Evolutionary conservation across 495 filamentous ascomycete genomes (phyloP), one percentile per base, ranked within the genome.

Genomic region (Penicillium goetzii): DNA sequence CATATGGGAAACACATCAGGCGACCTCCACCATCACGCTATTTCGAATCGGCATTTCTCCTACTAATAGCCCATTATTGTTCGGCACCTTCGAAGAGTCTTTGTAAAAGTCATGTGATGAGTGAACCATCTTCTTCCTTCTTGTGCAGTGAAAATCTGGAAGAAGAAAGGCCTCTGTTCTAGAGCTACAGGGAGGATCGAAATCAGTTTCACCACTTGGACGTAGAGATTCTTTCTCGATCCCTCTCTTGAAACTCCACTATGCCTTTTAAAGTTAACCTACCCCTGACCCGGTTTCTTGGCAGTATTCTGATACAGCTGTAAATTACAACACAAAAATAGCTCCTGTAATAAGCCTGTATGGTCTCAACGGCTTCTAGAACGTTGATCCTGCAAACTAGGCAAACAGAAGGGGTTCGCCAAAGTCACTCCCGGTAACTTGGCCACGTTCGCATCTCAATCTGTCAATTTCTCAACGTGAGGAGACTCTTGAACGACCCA

Each of bases 331-430:
- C 19, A 2, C 38, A 34, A 57, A 56, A 49, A 49, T 62, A 56
- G 60, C 52, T 15, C 51, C 3, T 12, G 60, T 56, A 62, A 23
- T 56, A 34, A 34, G 33, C 52, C 12, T 49, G 53, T 62, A 56
- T 51, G 30, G 60, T 56, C 60, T 51, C 19, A 34, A 40, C 26
- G 38, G 53, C 17, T 47, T 62, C 40, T 56, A 62, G 50, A 55
- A 34, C 34, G 40, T 62, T 49, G 40, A 56, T 36, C 60, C 25
- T 57, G 52, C 40, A 62, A 62, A 62, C 52, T n/a, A 56, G 60
- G 36, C 60, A 51, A 62, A 57, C 53, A 62, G 40, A 62, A 34
- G 28, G 61, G 58, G 19, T 0, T 3, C 9, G 23, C 8, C 41
- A 2, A 10, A 12, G 41, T 45, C 41, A 45, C 5, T 45, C 41